These are phyloP conservation scores for Trichoderma lentiforme DNA, from an alignment of 2,329 filamentous ascomycete species.

Conservation along the genomic window DNA sequence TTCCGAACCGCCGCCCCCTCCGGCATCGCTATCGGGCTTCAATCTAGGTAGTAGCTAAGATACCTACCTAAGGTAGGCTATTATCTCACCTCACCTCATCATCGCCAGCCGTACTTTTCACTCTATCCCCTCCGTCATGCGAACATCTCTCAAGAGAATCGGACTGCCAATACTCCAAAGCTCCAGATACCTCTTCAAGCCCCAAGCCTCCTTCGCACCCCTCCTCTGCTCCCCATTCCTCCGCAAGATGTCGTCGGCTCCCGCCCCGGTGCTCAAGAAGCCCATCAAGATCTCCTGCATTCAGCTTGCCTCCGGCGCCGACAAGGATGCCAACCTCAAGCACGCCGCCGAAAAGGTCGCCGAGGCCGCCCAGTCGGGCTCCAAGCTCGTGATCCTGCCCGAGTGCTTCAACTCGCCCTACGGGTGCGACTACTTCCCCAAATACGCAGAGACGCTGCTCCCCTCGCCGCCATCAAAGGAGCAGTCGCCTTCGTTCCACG, in stretches of 20 bases:
- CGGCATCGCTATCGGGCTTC: slow-evolving; percentile 15
- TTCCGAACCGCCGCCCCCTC: slow-evolving; percentile 12
- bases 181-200: slow-evolving; percentile 18
- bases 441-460: slow-evolving; percentile 83
- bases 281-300: slow-evolving; percentile 77
- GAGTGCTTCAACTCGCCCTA: slow-evolving; percentile 99
- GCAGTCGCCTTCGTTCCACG: slow-evolving; percentile 80
- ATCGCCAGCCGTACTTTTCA: background rate
- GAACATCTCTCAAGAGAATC: slow-evolving; percentile 2
- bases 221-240: slow-evolving; percentile 23
- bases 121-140: background rate
- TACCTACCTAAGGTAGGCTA: background rate
- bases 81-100: background rate
- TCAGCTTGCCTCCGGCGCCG: slow-evolving; percentile 74
- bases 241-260: slow-evolving; percentile 36
- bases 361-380: slow-evolving; percentile 71
- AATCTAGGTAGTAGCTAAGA: background rate
- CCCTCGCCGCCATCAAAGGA: slow-evolving; percentile 69
- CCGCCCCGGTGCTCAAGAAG: slow-evolving; percentile 60
- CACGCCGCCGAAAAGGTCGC: slow-evolving; percentile 80
- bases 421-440: slow-evolving; percentile 83
- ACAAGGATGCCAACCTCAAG: slow-evolving; percentile 81
- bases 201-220: slow-evolving; percentile 17
- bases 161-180: background rate
- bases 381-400: slow-evolving; percentile 84